Conservation (phyloP, 345 rosid genomes). For the Conringia planisiliqua region DNA sequence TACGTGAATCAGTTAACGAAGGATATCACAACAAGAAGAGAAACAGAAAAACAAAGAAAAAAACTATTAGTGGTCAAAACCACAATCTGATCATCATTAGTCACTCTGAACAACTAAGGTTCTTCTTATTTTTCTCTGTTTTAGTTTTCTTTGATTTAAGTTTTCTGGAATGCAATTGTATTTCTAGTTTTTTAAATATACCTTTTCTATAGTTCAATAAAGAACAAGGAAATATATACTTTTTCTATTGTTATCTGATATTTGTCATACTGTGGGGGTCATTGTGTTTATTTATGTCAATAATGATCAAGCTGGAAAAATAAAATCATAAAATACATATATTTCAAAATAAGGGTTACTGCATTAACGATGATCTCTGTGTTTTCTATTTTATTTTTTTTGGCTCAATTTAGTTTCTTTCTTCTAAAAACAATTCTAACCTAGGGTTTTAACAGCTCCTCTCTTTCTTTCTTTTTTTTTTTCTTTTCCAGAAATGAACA, state of each 20-base stretch:
- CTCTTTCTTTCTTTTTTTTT: background rate
- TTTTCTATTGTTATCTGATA: background rate
- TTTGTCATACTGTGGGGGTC: background rate
- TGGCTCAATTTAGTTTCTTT: background rate
- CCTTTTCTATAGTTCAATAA: background rate
- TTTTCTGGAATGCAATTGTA: background rate
- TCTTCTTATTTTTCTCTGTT: background rate
- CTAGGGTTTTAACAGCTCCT: background rate
- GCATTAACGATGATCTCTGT: background rate
- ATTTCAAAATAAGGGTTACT: background rate
- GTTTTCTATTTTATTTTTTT: background rate
- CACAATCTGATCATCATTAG: constrained; percentile 1
- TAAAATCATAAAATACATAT: background rate
- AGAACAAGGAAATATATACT: background rate
- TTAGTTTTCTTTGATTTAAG: background rate
- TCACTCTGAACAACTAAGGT: background rate
- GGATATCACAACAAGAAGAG: background rate
- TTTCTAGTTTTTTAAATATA: background rate
- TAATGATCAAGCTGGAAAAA: background rate
- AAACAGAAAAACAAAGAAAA: background rate
- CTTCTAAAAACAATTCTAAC: background rate
- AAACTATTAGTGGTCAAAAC: background rate
- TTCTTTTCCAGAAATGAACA: constrained; percentile 1
- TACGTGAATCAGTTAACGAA: background rate
- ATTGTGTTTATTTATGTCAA: background rate